Base-by-base conservation (phyloP, 148 eudicot species). In the Pharnaceum exiguum region DNA sequence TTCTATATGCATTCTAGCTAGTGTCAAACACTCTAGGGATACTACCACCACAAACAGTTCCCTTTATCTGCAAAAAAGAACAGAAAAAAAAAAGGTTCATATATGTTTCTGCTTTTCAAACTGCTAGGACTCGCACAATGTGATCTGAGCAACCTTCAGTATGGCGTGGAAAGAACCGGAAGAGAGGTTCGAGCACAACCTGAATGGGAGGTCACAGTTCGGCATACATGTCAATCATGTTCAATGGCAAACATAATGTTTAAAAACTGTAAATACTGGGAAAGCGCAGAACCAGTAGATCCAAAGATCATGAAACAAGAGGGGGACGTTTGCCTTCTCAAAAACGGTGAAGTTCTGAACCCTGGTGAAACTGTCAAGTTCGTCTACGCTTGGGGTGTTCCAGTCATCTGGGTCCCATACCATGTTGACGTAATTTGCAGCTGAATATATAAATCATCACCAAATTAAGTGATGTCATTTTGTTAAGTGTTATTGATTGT, bases 381-480 rank as follows among this genome's bases (percentile, higher is more conserved):
- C 46, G n/a, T 51, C 10, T 69, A 56, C 40, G 73, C 52, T 62
- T 69, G 68, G 73, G 68, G 56, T 48, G 8, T 21, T 2, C 68
- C 63, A 39, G 60, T 19, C 25, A 16, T 55, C 55, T 54, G 59
- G 47, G 3, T 26, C 17, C 73, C 67, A 10, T 18, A 4, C 18
- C 2, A 9, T 18, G 50, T 1, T 1, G 23, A 46, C 4, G 50
- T 46, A 7, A 46, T n/a, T n/a, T n/a, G n/a, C n/a, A n/a, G n/a
- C n/a, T n/a, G n/a, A n/a, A n/a, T n/a, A n/a, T n/a, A n/a, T n/a
- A n/a, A n/a, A n/a, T n/a, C n/a, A n/a, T n/a, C n/a, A n/a, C n/a
- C n/a, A n/a, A n/a, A n/a, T n/a, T n/a, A n/a, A n/a, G n/a, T n/a
- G n/a, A n/a, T n/a, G n/a, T n/a, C n/a, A n/a, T n/a, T n/a, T n/a